These are phyloP conservation scores for Pythium phragmitis DNA, from an alignment of 352 stramenopile species.

Conservation along the genomic window DNA sequence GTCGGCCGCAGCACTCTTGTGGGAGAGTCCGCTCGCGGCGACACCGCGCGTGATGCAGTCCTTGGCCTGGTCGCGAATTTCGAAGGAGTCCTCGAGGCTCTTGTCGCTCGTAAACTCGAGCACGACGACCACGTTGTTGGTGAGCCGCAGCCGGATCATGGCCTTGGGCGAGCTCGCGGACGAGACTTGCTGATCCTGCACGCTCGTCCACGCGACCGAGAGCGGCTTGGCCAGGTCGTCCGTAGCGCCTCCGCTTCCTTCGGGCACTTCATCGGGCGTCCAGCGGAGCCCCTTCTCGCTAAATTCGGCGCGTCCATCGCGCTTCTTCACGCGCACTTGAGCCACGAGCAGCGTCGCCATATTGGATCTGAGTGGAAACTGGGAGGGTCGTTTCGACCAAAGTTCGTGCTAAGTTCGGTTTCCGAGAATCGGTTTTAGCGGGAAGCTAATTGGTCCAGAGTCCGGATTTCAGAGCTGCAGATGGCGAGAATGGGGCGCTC, in stretches of 20 bases:
- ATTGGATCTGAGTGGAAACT: not conserved
- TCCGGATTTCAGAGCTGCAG: not conserved
- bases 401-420: conserved; percentile 8
- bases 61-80: conserved; percentile 69
- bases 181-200: conserved; percentile 83
- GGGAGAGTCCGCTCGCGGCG: conserved; percentile 39
- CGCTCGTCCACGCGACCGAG: conserved; percentile 59
- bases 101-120: conserved; percentile 62
- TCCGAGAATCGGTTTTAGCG: conserved; percentile 4
- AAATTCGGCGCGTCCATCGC: conserved; percentile 63
- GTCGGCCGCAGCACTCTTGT: conserved; percentile 33
- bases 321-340: conserved; percentile 79
- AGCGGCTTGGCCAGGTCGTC: conserved; percentile 27
- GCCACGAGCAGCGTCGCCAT: conserved; percentile 45
- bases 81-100: conserved; percentile 64
- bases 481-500: not conserved
- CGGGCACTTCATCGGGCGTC: conserved; percentile 42
- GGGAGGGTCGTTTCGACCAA: not conserved
- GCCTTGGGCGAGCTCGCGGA: conserved; percentile 69
- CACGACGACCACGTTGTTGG: conserved; percentile 62
- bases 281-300: conserved; percentile 56
- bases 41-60: conserved; percentile 58
- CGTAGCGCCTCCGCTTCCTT: conserved; percentile 13
- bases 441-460: not conserved
- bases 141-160: conserved; percentile 78